Evolutionary conservation across 768 basidiomycete species (phyloP), one percentile per base, ranked within the genome.

Genomic region (Trametes coccinea): DNA sequence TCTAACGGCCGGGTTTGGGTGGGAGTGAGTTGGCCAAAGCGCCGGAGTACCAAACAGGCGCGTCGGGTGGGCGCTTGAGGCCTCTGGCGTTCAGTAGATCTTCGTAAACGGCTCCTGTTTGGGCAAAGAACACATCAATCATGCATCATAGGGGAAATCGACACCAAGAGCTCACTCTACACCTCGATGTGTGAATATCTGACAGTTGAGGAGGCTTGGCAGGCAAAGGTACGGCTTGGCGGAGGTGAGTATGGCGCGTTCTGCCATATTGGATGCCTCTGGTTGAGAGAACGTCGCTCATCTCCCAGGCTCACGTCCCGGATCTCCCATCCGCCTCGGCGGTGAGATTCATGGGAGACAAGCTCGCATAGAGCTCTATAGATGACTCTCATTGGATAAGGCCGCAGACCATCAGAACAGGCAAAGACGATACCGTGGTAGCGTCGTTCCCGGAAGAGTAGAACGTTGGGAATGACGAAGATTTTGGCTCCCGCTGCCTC

Each of bases 71-170:
- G 48, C 48, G 37, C 56, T 40, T 40, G 16, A 4, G 3, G 8
- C 4, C 8, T n/a, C 22, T 22, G 56, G 56, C 56, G 56, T 56
- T 56, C 56, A 56, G 56, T 56, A 56, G n/a, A 9, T 16, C 22
- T n/a, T 0, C 37, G 30, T 0, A 11, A 5, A n/a, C n/a, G 13
- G 14, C 13, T 29, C 56, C 47, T 16, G 10, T 46, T 55, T 40
- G 37, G 30, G 53, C 29, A 17, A 27, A 3, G n/a, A 39, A 14
- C 14, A 4, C 34, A 22, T 8, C 46, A 45, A 39, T 39, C 39
- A 8, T 39, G 39, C 39, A 13, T 8, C 39, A 13, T n/a, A 8
- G 41, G n/a, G 13, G 10, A 13, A 13, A 14, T 14, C 13, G 14
- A 5, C 41, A 14, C 41, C 41, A 43, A 43, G 41, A 43, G 14